phyloP scores from a whole-genome alignment of 345 rosid species.

The Moricandia arvensis region DNA sequence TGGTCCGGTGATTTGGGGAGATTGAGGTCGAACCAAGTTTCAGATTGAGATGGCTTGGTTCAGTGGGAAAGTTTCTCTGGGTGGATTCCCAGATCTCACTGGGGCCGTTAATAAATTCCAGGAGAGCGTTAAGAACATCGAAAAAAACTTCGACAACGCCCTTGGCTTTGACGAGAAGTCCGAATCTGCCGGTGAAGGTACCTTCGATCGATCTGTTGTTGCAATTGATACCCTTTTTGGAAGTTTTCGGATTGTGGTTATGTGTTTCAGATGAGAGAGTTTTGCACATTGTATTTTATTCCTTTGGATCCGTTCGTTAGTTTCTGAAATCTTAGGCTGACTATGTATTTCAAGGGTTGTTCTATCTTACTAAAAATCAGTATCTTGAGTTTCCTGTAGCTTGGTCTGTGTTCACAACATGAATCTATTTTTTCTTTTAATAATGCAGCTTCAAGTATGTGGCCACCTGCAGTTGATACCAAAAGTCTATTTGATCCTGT shows the following conservation, averaged over 20 bases:
- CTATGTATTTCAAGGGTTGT: not conserved
- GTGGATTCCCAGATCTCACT: conserved; percentile 91
- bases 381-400: conserved; percentile 1
- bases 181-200: conserved; percentile 58
- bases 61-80: conserved; percentile 81
- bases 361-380: not conserved
- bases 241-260: no score
- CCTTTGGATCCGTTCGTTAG: not conserved
- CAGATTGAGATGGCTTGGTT: conserved; percentile 85
- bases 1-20: conserved; percentile 35
- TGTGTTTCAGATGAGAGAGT: conserved; percentile 12
- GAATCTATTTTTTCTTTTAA: not conserved
- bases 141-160: conserved; percentile 95
- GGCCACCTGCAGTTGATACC: conserved; percentile 56
- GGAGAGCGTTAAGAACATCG: conserved; percentile 99
- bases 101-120: conserved; percentile 98
- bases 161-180: conserved; percentile 91
- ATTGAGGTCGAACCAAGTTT: conserved; percentile 16
- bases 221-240: conserved; percentile 2
- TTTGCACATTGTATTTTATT: not conserved
- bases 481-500: conserved; percentile 59
- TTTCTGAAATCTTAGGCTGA: no score
- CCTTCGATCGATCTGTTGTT: conserved; percentile 14
- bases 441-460: conserved; percentile 56
- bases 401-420: not conserved